These are phyloP conservation scores for Fusarium nanum DNA, from an alignment of 2,329 filamentous ascomycete species.

Conservation along the genomic window DNA sequence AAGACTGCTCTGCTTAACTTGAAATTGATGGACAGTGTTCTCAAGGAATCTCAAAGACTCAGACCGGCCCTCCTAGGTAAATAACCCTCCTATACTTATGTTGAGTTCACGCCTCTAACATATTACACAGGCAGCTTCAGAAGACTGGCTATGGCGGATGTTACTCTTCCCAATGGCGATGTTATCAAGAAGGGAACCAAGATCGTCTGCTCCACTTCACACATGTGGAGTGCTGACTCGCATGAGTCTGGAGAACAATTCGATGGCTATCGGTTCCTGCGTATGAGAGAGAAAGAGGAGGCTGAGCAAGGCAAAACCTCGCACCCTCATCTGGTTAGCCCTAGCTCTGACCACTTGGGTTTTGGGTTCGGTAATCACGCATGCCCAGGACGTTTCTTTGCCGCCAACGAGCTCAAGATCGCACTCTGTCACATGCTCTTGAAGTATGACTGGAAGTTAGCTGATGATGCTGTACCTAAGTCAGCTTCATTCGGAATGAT, in stretches of 20 bases:
- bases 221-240: neutral
- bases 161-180: conserved; percentile 20
- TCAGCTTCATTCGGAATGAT: neutral
- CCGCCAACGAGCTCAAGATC: conserved; percentile 64
- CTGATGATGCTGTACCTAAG: neutral
- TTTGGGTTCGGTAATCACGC: conserved; percentile 68
- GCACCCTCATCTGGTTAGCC: conserved; percentile 60
- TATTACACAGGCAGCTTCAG: neutral
- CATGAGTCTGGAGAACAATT: conserved; percentile 47
- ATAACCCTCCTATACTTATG: rapidly evolving
- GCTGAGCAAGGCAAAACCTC: conserved; percentile 36
- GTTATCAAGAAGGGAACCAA: conserved; percentile 15
- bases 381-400: conserved; percentile 66
- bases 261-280: conserved; percentile 60
- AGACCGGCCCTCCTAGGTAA: conserved; percentile 54
- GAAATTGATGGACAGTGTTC: conserved; percentile 61
- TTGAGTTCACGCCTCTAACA: rapidly evolving
- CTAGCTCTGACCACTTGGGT: conserved; percentile 58
- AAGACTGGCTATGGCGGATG: neutral
- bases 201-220: neutral
- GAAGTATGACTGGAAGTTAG: conserved; percentile 57
- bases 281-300: conserved; percentile 51
- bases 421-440: conserved; percentile 60
- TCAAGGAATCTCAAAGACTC: conserved; percentile 63
- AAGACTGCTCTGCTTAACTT: conserved; percentile 58